phyloP scores from a whole-genome alignment of 805 yeast genomes.

The Starmerella bombicola region DNA sequence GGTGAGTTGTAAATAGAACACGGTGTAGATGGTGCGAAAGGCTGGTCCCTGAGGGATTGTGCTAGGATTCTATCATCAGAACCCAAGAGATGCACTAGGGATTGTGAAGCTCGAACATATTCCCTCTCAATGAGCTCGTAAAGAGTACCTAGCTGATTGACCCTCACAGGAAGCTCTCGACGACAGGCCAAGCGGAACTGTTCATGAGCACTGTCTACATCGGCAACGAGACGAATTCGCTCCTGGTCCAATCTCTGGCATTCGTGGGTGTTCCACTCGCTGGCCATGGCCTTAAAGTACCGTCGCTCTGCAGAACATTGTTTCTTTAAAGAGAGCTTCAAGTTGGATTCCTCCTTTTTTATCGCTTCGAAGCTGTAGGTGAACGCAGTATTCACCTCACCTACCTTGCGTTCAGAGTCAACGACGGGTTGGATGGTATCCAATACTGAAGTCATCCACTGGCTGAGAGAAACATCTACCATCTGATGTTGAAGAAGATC shows the following conservation, averaged over 20 bases:
- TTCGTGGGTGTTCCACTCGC: not conserved
- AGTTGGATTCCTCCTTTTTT: conserved; percentile 17
- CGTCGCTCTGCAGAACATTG: conserved; percentile 14
- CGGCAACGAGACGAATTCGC: not conserved
- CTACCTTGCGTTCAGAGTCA: conserved; percentile 2
- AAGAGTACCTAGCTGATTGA: conserved; percentile 2
- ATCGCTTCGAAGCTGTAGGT: conserved; percentile 18
- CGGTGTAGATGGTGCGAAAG: not conserved
- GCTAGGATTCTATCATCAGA: not conserved
- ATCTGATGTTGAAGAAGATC: conserved; percentile 6
- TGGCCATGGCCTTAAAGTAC: conserved; percentile 19
- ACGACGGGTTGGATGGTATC: conserved; percentile 6
- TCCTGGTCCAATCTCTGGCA: not conserved
- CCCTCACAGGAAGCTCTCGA: conserved; percentile 9
- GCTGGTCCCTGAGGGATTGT: not conserved
- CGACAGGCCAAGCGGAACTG: conserved; percentile 2
- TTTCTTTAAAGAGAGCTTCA: conserved; percentile 6
- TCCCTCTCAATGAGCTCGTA: not conserved
- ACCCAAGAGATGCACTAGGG: not conserved
- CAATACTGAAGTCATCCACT: conserved; percentile 6
- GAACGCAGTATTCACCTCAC: conserved; percentile 7
- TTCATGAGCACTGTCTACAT: conserved; percentile 2
- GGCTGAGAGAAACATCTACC: conserved; percentile 11
- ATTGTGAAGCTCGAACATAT: not conserved
- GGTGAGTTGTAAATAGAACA: not conserved